phyloP scores from a whole-genome alignment of 1,139 yeast species.

The Hansenula lynferdii region DNA sequence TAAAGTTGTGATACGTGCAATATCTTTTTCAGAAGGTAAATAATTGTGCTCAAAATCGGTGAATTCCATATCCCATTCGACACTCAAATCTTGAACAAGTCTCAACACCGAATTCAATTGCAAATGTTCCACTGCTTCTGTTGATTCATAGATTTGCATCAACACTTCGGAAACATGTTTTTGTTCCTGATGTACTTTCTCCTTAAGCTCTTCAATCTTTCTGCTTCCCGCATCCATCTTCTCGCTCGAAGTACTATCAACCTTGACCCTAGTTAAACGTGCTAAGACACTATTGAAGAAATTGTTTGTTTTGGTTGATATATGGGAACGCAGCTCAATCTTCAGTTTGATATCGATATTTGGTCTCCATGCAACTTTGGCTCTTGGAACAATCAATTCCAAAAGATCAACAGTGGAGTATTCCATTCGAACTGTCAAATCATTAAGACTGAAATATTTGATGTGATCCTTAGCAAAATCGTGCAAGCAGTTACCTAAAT shows the following conservation, averaged over 20 bases:
- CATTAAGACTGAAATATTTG: constrained; percentile 80
- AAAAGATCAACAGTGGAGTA: constrained; percentile 69
- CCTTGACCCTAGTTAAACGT: constrained; percentile 71
- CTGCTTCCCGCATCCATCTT: constrained; percentile 64
- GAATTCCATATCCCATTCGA: constrained; percentile 85
- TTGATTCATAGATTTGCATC: constrained; percentile 47
- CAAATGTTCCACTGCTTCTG: constrained; percentile 62
- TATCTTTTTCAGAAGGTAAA: constrained; percentile 91
- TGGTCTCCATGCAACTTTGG: constrained; percentile 68
- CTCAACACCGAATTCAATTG: constrained; percentile 66
- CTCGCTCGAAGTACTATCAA: constrained; percentile 70
- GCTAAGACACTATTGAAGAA: constrained; percentile 75
- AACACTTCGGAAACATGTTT: constrained; percentile 40
- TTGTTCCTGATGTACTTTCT: constrained; percentile 48
- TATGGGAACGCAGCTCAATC: constrained; percentile 52
- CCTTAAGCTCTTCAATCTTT: constrained; percentile 54
- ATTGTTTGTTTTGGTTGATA: constrained; percentile 45
- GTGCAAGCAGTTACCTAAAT: constrained; percentile 65
- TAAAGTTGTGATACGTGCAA: constrained; percentile 83
- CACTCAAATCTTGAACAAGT: constrained; percentile 75
- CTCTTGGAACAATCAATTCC: constrained; percentile 75
- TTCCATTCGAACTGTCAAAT: constrained; percentile 74
- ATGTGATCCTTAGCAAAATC: constrained; percentile 78
- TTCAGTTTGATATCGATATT: constrained; percentile 67
- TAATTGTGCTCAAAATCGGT: constrained; percentile 73